A percentile compares a stretch with the other conserved stretches of the same genome.
Evolutionary conservation across 371 early-diverging fungal species (phyloP).

Genomic region (Smittium mucronatum): DNA sequence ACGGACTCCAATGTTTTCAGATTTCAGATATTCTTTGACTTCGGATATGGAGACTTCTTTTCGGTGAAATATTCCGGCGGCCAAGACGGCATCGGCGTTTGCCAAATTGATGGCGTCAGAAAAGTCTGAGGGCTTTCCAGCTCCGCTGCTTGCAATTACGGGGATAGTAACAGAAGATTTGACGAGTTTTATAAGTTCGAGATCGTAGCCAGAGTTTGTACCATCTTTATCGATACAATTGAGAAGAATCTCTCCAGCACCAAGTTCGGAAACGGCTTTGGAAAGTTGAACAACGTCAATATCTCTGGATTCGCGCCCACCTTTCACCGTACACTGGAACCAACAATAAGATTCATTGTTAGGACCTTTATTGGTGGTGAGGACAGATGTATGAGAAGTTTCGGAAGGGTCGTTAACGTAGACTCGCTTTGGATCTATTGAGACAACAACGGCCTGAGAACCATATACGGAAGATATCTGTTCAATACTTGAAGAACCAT

Average conservation of each 20-base stretch:
- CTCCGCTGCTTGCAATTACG: conserved; percentile 92
- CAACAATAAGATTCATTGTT: conserved; percentile 87
- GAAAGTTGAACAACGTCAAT: conserved; percentile 85
- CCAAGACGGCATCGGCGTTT: conserved; percentile 86
- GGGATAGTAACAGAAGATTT: conserved; percentile 70
- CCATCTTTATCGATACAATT: conserved; percentile 97
- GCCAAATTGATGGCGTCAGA: conserved; percentile 67
- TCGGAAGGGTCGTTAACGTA: conserved; percentile 70
- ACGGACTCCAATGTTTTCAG: conserved; percentile 1
- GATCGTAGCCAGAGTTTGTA: conserved; percentile 88
- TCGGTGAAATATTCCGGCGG: conserved; percentile 96
- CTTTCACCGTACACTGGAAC: conserved; percentile 96
- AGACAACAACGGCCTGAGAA: conserved; percentile 93
- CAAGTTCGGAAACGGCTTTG: conserved; percentile 71
- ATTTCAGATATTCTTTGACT: conserved; percentile 60
- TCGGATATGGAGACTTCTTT: conserved; percentile 72
- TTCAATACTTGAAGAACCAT: conserved; percentile 72
- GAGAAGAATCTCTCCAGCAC: conserved; percentile 90
- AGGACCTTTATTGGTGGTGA: conserved; percentile 63
- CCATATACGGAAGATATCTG: conserved; percentile 87
- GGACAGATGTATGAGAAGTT: conserved; percentile 59
- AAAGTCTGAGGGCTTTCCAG: conserved; percentile 78
- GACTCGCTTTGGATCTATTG: conserved; percentile 89
- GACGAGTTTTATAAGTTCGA: conserved; percentile 64
- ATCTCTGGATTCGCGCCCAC: conserved; percentile 90